Evolutionary conservation across 2,329 filamentous ascomycete species (phyloP), one percentile per base, ranked within the genome.

Genomic region (Zasmidium angulare): DNA sequence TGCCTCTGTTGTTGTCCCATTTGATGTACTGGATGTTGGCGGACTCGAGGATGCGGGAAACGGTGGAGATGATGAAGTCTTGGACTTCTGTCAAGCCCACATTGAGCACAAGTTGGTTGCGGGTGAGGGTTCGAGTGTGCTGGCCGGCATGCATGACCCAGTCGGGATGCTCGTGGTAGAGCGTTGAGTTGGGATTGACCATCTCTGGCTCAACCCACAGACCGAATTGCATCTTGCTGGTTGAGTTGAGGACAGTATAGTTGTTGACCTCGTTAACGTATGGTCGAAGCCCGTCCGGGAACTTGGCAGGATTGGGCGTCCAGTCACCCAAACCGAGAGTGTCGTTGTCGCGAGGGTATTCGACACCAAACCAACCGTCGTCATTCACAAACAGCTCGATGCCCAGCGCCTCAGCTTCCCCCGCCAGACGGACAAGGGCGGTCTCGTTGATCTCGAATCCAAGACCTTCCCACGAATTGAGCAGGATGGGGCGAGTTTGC

Each of bases 191-290:
- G 1, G 83, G 82, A 58, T 85, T 87, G 52, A 88, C 81, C 86
- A 89, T 89, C 65, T 89, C 86, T 0, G 85, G 86, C 68, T 89
- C 86, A 1, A 89, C 78, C 86, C 86, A 89, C 2, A 89, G 77
- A 17, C 86, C 86, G 63, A 89, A 89, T 12, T 80, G 77, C 50
- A 89, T 70, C 1, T 81, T 77, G 0, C 76, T 74, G 0, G 78
- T 77, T 0, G 81, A 77, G 26, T 82, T 80, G 1, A 77, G 71
- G 0, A 80, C 78, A 2, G 78, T 75, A 4, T 86, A 76, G 7
- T 76, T 73, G 3, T 79, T 84, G 31, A 87, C 76, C 3, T 78
- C 75, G 0, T 78, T 71, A 1, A 86, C 80, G 1, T 86, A 78
- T 0, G 81, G 74, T 0, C 71, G 71, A 0, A 89, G 71, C 0